phyloP scores from a whole-genome alignment of 2,329 filamentous ascomycete species.

The Lecanicillium sp. region DNA sequence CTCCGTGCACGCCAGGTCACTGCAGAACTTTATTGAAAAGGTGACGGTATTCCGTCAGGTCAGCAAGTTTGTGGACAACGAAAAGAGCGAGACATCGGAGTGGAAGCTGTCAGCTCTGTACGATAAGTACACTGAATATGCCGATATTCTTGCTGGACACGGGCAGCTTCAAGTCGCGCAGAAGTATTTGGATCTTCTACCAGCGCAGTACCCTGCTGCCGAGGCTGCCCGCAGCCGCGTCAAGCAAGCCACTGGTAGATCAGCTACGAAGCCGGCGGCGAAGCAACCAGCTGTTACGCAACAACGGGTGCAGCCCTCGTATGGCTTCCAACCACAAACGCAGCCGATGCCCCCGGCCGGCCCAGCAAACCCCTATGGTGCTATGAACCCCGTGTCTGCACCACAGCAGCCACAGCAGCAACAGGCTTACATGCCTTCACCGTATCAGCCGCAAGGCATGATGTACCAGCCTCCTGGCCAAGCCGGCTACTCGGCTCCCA shows the following conservation, averaged over 20 bases:
- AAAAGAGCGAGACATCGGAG: conserved; percentile 61
- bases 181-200: conserved; percentile 84
- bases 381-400: conserved; percentile 20
- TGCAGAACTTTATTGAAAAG: conserved; percentile 96
- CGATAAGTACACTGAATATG: conserved; percentile 94
- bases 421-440: conserved; percentile 25
- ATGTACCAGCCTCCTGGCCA: conserved; percentile 46
- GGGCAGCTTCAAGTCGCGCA: conserved; percentile 81
- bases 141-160: conserved; percentile 86
- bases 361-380: conserved; percentile 24
- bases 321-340: conserved; percentile 40
- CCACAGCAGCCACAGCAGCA: conserved; percentile 20
- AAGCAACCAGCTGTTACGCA: conserved; percentile 30
- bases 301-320: conserved; percentile 21
- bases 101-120: conserved; percentile 90
- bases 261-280: conserved; percentile 17
- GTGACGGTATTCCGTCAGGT: conserved; percentile 94
- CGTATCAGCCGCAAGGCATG: conserved; percentile 30
- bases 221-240: conserved; percentile 82
- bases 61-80: conserved; percentile 79
- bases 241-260: conserved; percentile 65
- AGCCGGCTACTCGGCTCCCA: conserved; percentile 28
- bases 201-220: conserved; percentile 73
- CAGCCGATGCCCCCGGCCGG: conserved; percentile 25
- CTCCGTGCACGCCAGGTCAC: conserved; percentile 78